Base-by-base conservation (phyloP, 441 rosid genomes). In the Euphorbia schlechtendalii region DNA sequence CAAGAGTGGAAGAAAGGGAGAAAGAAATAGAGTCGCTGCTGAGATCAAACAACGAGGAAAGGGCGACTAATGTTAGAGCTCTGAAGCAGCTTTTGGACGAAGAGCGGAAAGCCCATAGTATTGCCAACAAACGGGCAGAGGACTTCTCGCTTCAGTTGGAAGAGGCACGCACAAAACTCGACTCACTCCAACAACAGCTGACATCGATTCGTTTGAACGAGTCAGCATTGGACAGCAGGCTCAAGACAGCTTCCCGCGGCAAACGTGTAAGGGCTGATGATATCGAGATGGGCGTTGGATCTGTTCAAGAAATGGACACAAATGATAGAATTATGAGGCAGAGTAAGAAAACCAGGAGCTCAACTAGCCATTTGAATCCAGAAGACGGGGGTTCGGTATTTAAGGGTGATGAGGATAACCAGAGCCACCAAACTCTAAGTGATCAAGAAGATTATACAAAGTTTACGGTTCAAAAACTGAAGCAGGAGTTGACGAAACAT, bases 1-100 rank as follows among this genome's bases (percentile, higher is more conserved):
- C 80, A 40, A 88, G 95, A 78, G 99, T 95, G 30, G 95, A 83
- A 73, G 97, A 92, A 77, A 80, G 98, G 74, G 96, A 92, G 83
- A 86, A 80, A 77, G 97, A 95, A 81, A 92, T 95, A 56, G 98
- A 88, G 74, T 82, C 77, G 1, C 77, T 92, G 61, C 56, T 95
- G 80, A 84, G 82, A 68, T 70, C 72, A 61, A 92, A 89, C 75
- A 95, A 95, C 66, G 88, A 78, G 72, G 89, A 89, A 73, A 82
- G 99, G 67, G 83, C 95, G n/a, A 84, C 73, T 72, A 88, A 87
- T 5, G 99, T 95, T 20, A 78, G 88, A 74, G 86, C 78, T 36
- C 94, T 95, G 63, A 83, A 92, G 74, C 80, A 82, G 69, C 95
- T 92, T 51, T 75, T 95, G 70, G 88, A 89, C 65, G 83, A 77